Evolutionary conservation across 768 basidiomycete genomes (phyloP).

Genomic region (Leccinum imitatum): DNA sequence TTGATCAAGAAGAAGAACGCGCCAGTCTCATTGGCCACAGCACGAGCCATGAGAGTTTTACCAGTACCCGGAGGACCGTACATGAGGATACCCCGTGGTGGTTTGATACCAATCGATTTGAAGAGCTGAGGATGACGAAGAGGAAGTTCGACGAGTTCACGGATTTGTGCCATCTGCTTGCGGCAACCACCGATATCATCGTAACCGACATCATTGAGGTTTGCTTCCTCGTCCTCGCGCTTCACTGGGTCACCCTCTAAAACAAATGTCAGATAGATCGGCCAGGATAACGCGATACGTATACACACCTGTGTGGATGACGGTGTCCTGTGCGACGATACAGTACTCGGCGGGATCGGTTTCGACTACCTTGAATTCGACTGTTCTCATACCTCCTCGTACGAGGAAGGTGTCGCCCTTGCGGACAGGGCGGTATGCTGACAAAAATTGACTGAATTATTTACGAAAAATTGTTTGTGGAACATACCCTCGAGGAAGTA

Average conservation of each 20-base stretch:
- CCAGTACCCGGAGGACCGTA: slow-evolving; percentile 98
- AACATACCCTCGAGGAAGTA: slow-evolving; percentile 92
- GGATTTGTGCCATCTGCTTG: slow-evolving; percentile 99
- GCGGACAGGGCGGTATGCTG: slow-evolving; percentile 91
- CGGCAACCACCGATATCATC: slow-evolving; percentile 99
- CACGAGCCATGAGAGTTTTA: slow-evolving; percentile 99
- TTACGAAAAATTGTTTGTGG: background rate
- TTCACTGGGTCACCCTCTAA: slow-evolving; percentile 98
- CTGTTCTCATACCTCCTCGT: slow-evolving; percentile 96
- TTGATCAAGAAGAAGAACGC: slow-evolving; percentile 99
- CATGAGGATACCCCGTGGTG: slow-evolving; percentile 98
- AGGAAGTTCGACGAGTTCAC: slow-evolving; percentile 97
- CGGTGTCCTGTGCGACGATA: slow-evolving; percentile 98
- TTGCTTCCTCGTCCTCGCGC: slow-evolving; percentile 97
- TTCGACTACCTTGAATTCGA: slow-evolving; percentile 99
- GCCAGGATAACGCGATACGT: background rate
- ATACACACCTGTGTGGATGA: slow-evolving; percentile 79
- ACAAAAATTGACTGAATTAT: slow-evolving; percentile 7
- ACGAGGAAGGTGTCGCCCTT: slow-evolving; percentile 99
- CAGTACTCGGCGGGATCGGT: slow-evolving; percentile 98
- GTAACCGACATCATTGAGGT: slow-evolving; percentile 95
- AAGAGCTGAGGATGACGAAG: slow-evolving; percentile 98
- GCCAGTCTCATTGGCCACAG: slow-evolving; percentile 98
- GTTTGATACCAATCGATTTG: slow-evolving; percentile 99
- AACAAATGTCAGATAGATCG: slow-evolving; percentile 7